Evolutionary conservation across 495 filamentous ascomycete species (phyloP), one percentile per base, ranked within the genome.

Genomic region (Penicillium silybi): DNA sequence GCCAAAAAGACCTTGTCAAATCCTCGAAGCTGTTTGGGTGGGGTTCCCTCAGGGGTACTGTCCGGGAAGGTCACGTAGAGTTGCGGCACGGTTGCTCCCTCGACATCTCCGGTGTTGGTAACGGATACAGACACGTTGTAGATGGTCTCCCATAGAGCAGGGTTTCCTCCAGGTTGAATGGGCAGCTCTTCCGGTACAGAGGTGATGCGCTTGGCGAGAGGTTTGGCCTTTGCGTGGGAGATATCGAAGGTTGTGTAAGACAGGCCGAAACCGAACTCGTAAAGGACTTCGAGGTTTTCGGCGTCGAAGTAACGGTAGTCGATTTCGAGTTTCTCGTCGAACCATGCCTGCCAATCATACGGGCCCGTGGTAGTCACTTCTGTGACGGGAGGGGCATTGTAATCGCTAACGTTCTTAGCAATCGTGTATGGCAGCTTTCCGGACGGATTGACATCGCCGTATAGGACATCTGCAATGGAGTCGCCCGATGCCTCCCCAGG

Each of bases 221-320:
- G 39, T 29, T 65, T 44, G 18, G 79, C 50, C 1, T 53, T 19
- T n/a, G n/a, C n/a, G n/a, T n/a, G n/a, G n/a, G 1, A 84, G 67
- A 19, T 56, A 15, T 65, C 53, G 63, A 87, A 89, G 1, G 76
- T 83, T 5, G 85, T 87, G 63, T 88, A 88, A 46, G 75, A 78
- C 2, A 87, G 64, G 0, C 85, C 85, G 46, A 80, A 86, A 6
- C 85, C 86, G 50, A 88, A 90, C 54, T 84, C 81, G 52, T 82
- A 88, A 5, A 80, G 69, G 1, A 82, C 81, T 6, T 66, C 67
- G 48, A 86, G 78, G 37, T 82, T 77, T 20, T 75, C 59, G 34
- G 71, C 72, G 54, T 88, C 83, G 48, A 89, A 88, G 48, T 80
- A 75, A 18, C 83, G 77, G 52, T 89, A 88, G 58, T 86, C 87